Evolutionary conservation across 345 rosid species (phyloP).

Genomic region (Microthlaspi erraticum): DNA sequence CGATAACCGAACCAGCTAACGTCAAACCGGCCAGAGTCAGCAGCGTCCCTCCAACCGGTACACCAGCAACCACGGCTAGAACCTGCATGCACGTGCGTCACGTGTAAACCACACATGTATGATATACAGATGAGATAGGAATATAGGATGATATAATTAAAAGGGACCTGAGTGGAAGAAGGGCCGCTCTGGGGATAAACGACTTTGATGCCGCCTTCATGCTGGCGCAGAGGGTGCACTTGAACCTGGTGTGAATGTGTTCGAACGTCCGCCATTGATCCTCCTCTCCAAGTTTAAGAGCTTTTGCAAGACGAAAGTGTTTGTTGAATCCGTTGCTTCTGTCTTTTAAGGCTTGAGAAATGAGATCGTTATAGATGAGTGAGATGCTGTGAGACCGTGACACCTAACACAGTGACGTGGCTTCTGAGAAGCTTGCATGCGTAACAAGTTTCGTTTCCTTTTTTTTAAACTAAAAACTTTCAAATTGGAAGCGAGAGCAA

Average conservation of each 20-base stretch:
- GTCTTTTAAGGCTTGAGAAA: constrained; percentile 18
- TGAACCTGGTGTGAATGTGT: constrained; percentile 62
- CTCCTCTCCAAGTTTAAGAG: neutral
- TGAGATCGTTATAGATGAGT: constrained; percentile 33
- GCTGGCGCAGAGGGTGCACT: constrained; percentile 61
- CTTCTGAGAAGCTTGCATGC: constrained; percentile 64
- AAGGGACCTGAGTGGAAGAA: constrained; percentile 49
- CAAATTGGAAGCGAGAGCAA: neutral
- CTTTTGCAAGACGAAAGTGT: constrained; percentile 24
- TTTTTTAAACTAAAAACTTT: constrained; percentile 9
- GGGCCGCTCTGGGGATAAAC: constrained; percentile 50
- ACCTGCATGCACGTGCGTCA: constrained; percentile 45
- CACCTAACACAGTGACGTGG: constrained; percentile 57
- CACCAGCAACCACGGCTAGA: constrained; percentile 54
- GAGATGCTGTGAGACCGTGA: constrained; percentile 27
- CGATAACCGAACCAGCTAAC: constrained; percentile 68
- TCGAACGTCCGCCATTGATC: constrained; percentile 60
- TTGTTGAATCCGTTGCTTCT: constrained; percentile 16
- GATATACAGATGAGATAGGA: neutral
- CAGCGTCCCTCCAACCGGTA: constrained; percentile 68
- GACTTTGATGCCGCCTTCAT: constrained; percentile 47
- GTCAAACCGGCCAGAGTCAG: constrained; percentile 69
- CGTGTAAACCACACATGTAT: neutral
- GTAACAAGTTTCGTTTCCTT: constrained; percentile 56
- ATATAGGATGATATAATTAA: constrained; percentile 9